Evolutionary conservation across 2,329 filamentous ascomycete species (phyloP).

Genomic region (Ilyonectria sp.): DNA sequence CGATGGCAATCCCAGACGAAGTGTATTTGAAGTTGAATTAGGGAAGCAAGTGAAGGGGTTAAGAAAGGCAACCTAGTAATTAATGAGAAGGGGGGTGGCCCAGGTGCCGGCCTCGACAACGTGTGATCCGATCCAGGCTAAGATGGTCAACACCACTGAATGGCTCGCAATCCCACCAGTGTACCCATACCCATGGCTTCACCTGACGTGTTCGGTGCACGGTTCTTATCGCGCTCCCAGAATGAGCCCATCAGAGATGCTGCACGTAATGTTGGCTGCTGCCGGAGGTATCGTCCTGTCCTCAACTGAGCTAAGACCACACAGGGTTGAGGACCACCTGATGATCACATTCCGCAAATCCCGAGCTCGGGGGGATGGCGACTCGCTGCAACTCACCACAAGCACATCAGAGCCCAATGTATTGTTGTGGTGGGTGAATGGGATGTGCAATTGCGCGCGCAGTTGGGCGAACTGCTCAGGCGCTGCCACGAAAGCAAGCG

Average conservation of each 20-base stretch:
- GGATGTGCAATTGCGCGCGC: constrained; percentile 33
- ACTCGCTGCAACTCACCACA: constrained; percentile 37
- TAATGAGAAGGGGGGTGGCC: constrained; percentile 42
- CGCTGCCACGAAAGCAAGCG: constrained; percentile 58
- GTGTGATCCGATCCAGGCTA: constrained; percentile 48
- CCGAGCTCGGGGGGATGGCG: constrained; percentile 35
- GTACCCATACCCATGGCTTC: constrained; percentile 49
- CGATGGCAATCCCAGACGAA: constrained; percentile 26
- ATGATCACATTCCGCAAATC: constrained; percentile 44
- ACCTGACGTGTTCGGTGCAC: constrained; percentile 50
- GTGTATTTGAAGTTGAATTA: constrained; percentile 27
- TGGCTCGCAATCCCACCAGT: constrained; percentile 45
- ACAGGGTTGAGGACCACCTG: constrained; percentile 43
- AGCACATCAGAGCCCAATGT: constrained; percentile 37
- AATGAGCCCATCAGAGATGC: constrained; percentile 47
- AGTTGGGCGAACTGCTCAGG: constrained; percentile 49
- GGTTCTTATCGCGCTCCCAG: constrained; percentile 45
- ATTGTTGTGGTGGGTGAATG: constrained; percentile 40
- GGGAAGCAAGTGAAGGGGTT: constrained; percentile 32
- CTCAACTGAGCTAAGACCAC: constrained; percentile 42
- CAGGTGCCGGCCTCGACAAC: constrained; percentile 45
- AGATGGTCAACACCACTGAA: constrained; percentile 49
- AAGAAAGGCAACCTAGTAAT: constrained; percentile 38
- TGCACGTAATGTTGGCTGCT: constrained; percentile 48
- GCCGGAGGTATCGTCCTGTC: constrained; percentile 37